Base-by-base conservation (phyloP, 441 rosid genomes). In the Syzygium syzygioides region DNA sequence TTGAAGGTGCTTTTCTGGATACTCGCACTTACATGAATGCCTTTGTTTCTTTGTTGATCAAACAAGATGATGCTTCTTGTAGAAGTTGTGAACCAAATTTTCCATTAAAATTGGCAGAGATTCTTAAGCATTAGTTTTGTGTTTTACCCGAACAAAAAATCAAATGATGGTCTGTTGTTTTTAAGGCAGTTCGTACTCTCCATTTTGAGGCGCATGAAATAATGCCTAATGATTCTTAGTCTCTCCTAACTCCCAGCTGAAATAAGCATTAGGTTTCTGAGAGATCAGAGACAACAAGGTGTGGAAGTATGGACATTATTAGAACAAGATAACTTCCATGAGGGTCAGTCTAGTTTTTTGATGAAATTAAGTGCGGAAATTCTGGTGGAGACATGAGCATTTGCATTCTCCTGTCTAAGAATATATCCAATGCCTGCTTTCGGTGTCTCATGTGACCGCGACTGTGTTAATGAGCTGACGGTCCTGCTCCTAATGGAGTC, bases 1-100 rank as follows among this genome's bases (percentile, higher is more conserved):
- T 98, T 84, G 95, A 97, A 95, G 99, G 99, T 98, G 90, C 91
- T 45, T 55, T 57, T 57, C 62, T 64, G 79, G 88, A n/a, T 87
- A 88, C 68, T 91, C 41, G 86, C 54, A 23, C 45, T 86, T 60
- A 9, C 18, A 83, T 56, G 79, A 50, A 54, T 59, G 85, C 60
- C 54, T 91, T 88, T 30, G 23, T 85, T 56, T 85, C 86, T 88
- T 89, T 88, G 37, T 87, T 90, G 55, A 88, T 50, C 55, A 18
- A 54, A 37, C 28, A 86, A 66, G 88, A 56, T 71, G 41, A 34
- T 71, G 87, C 59, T 50, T 91, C 25, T 88, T 87, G 86, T 28
- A 28, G 68, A 76, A 76, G 83, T 76, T 6, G 30, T 76, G 83
- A 76, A 41, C 83, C 28, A 13, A 41, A 76, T 25, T 12, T 76